A percentile compares a stretch with the other conserved stretches of the same genome.
These are phyloP conservation scores for Diaporthe sp. DNA, from an alignment of 2,329 filamentous ascomycete species.

Conservation along the genomic window DNA sequence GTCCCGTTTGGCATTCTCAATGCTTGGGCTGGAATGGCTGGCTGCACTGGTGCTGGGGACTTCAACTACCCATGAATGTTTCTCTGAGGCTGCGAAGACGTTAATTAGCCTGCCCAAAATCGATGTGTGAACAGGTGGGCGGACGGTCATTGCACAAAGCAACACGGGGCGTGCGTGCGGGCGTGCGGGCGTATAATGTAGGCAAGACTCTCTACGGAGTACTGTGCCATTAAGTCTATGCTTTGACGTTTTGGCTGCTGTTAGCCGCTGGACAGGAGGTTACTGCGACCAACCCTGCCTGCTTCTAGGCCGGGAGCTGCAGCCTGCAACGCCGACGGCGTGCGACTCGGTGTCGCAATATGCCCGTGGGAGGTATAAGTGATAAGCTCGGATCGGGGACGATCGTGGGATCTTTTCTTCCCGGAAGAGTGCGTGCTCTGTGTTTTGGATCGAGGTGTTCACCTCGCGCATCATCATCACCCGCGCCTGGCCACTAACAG, in stretches of 20 bases:
- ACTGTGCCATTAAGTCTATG: background rate
- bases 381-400: conserved; percentile 16
- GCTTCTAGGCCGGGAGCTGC: background rate
- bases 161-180: background rate
- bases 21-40: background rate
- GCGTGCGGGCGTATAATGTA: background rate
- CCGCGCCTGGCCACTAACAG: conserved; percentile 3
- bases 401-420: background rate
- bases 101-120: background rate
- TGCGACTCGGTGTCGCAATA: conserved; percentile 17
- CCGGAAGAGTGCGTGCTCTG: background rate
- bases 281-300: background rate
- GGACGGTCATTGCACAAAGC: background rate
- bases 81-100: background rate
- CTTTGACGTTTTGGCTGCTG: conserved; percentile 11
- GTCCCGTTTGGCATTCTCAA: background rate
- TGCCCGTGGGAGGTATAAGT: conserved; percentile 17
- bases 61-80: background rate
- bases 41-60: background rate
- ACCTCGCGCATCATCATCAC: background rate
- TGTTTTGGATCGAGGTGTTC: background rate
- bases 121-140: background rate
- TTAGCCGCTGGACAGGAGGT: background rate
- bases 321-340: background rate
- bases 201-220: background rate